phyloP scores from a whole-genome alignment of 495 filamentous ascomycete genomes.

The Hypoxylon rickii region DNA sequence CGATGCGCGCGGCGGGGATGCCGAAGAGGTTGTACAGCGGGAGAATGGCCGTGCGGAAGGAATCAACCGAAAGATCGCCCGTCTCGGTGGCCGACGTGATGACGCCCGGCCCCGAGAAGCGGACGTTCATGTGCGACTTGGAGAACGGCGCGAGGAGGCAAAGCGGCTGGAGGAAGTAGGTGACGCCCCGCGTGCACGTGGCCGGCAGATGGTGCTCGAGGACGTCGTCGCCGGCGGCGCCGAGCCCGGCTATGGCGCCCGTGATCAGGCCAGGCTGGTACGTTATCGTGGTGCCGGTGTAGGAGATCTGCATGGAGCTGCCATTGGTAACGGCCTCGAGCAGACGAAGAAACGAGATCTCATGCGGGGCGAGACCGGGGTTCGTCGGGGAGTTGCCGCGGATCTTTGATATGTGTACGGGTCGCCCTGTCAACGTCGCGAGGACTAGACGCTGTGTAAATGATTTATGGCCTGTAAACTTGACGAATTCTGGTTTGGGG shows the following conservation, averaged over 20 bases:
- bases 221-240: constrained; percentile 68
- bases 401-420: constrained; percentile 91
- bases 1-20: constrained; percentile 78
- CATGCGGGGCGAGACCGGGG: constrained; percentile 87
- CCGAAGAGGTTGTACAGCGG: constrained; percentile 90
- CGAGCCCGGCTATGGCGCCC: constrained; percentile 69
- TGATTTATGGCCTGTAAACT: constrained; percentile 80
- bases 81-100: constrained; percentile 81
- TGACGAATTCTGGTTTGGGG: constrained; percentile 53
- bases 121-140: constrained; percentile 83
- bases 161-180: constrained; percentile 89
- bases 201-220: constrained; percentile 78
- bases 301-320: constrained; percentile 88
- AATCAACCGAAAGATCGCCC: constrained; percentile 89
- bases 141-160: constrained; percentile 92
- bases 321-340: constrained; percentile 96
- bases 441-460: constrained; percentile 86
- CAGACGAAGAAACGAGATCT: constrained; percentile 93
- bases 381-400: constrained; percentile 79
- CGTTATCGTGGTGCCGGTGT: constrained; percentile 88
- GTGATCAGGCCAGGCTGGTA: constrained; percentile 93
- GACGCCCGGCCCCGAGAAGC: constrained; percentile 89
- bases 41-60: constrained; percentile 88
- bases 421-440: constrained; percentile 84
- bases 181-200: constrained; percentile 75